Base-by-base conservation (phyloP, 768 basidiomycete genomes). In the Macrocybe gigantea region DNA sequence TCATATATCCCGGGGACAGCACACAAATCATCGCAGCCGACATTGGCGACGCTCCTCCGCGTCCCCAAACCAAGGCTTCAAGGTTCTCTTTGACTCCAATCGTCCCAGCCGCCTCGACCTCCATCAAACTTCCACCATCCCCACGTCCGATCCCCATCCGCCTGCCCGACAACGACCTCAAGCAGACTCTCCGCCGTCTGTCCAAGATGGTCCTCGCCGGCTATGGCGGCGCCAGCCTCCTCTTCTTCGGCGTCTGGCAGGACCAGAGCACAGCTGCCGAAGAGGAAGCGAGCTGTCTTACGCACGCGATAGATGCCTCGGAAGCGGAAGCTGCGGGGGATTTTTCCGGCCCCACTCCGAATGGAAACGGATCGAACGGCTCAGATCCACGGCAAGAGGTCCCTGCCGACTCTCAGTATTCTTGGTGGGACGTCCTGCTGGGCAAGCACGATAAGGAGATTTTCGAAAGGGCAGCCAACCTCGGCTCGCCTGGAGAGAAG, bases 391-490 rank as follows among this genome's bases (percentile, higher is more conserved):
- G 22, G 22, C 22, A 22, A 22, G 22, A 22, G 22, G 15, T 43
- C n/a, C 33, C 49, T 38, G 57, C 52, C 33, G 56, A 59, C 33
- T 61, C 62, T 13, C 55, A 72, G 42, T 88, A 83, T 57, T 86
- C 86, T 0, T 91, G 88, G 88, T 92, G 89, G 88, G 79, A 88
- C 54, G 76, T 90, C 13, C 64, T 92, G 5, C 67, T 88, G 33
- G 90, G 89, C 5, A 82, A 78, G 55, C 87, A 91, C 52, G 90
- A 92, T 58, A 77, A 82, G 54, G 87, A 90, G 56, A 90, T 92
- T 32, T 88, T 92, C 58, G 79, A 88, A 61, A 72, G 75, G 30
- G 85, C 81, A 48, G 78, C 67, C 9, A 67, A 67, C 15, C 55
- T 58, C 33, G 60, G 54, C 38, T 47, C 53, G 31, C 54, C 61